A percentile compares a stretch with the other conserved stretches of the same genome.
phyloP scores from a whole-genome alignment of 768 basidiomycete species.

The Boletales sp. region DNA sequence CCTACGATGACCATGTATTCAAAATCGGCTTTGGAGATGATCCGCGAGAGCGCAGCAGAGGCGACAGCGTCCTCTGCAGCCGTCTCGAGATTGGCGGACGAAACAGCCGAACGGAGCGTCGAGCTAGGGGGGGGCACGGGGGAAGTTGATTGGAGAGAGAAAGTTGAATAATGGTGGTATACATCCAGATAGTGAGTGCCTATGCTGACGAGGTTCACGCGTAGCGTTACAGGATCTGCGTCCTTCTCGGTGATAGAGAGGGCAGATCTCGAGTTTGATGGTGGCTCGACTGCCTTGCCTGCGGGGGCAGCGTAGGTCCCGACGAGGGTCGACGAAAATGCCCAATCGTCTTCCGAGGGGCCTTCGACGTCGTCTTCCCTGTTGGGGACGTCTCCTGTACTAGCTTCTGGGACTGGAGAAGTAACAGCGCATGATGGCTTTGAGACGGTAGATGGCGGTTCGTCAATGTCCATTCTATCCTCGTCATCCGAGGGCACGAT shows the following conservation, averaged over 20 bases:
- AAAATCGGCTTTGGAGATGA: constrained; percentile 88
- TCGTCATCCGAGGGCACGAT: constrained; percentile 24
- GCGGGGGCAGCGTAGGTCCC: constrained; percentile 14
- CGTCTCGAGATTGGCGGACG: constrained; percentile 28
- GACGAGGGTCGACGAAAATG: constrained; percentile 24
- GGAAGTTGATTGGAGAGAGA: neutral
- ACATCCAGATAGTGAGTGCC: constrained; percentile 19
- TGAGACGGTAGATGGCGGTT: constrained; percentile 16
- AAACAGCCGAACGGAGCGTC: constrained; percentile 22
- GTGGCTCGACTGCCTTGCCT: constrained; percentile 8
- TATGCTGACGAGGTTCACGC: constrained; percentile 18
- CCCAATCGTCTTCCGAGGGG: constrained; percentile 16
- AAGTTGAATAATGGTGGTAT: constrained; percentile 5
- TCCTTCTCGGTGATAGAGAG: neutral
- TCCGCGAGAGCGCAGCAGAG: constrained; percentile 68
- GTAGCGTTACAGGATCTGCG: constrained; percentile 14
- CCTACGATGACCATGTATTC: constrained; percentile 79
- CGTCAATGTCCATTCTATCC: constrained; percentile 24
- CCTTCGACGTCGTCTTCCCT: constrained; percentile 8
- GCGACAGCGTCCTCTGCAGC: constrained; percentile 54
- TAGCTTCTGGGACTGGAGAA: neutral
- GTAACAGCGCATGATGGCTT: constrained; percentile 2
- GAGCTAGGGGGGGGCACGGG: constrained; percentile 1
- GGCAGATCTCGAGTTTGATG: neutral
- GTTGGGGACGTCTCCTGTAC: neutral